Evolutionary conservation across 139 green algal species (phyloP), one percentile per base, ranked within the genome.

Genomic region (Spirogloea muscicola): DNA sequence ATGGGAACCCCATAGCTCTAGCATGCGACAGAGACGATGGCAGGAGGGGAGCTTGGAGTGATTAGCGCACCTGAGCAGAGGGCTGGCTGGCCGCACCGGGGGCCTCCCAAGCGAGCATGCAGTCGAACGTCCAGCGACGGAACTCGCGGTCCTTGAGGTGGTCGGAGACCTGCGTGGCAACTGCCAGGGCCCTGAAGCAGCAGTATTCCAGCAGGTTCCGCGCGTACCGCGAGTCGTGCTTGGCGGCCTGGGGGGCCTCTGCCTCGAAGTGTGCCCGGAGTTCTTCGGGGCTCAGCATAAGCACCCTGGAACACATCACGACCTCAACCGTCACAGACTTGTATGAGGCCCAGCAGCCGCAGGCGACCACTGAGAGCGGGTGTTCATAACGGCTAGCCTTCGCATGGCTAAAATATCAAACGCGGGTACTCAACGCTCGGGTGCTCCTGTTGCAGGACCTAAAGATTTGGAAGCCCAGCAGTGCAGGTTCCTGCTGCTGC

Each of bases 131-230:
- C 41, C 42, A 62, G 2, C 70, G 25, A 29, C 70, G 62, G 42
- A 79, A 72, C 29, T 76, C 70, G 18, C 62, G 60, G 61, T 79
- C 70, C n/a, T 34, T 39, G 2, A 79, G 68, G 16, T 68, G 57
- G 18, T 77, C 68, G 3, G 68, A 33, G 37, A 71, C 33, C 36
- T 72, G 62, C 18, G 59, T 72, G 13, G 70, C 59, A 58, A 72
- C 70, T 37, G 70, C 70, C 21, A 79, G 61, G 16, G 70, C 70
- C 16, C 60, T n/a, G 70, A 79, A 79, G 60, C 70, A 79, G 58
- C 60, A 58, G 60, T 74, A 79, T 60, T 79, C 70, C 31, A 79
- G 70, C n/a, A 79, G 39, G 21, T 79, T 79, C 59, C 70, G 70
- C n/a, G 70, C 62, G 13, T 66, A 79, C 29, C 61, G 62, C 40